Conservation (phyloP, 768 basidiomycete species). For the Guyanaporus albipodus region DNA sequence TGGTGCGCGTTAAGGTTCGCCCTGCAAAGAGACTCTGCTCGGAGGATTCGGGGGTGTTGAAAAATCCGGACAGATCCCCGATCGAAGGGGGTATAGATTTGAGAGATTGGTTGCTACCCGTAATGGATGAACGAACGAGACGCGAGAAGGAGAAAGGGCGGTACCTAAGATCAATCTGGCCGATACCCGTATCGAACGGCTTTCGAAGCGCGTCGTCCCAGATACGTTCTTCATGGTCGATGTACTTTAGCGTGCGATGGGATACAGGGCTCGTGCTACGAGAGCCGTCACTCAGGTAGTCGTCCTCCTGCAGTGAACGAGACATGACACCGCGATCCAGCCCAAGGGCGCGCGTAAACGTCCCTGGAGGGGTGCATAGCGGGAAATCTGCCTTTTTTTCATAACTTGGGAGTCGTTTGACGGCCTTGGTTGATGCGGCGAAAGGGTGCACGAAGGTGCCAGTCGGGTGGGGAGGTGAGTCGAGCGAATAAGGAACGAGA, state of each 20-base stretch:
- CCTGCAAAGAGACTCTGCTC: constrained; percentile 26
- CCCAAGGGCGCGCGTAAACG: constrained; percentile 15
- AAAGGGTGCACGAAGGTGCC: constrained; percentile 43
- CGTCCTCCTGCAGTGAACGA: constrained; percentile 26
- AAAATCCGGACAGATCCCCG: constrained; percentile 44
- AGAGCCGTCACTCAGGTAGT: constrained; percentile 15
- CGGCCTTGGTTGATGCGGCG: constrained; percentile 53
- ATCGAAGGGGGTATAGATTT: constrained; percentile 48
- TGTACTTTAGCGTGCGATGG: constrained; percentile 15
- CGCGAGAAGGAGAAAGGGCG: constrained; percentile 13
- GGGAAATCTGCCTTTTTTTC: constrained; percentile 35
- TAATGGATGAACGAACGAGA: constrained; percentile 11
- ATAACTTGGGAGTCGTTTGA: constrained; percentile 40
- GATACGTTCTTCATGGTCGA: constrained; percentile 33
- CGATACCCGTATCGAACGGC: constrained; percentile 46
- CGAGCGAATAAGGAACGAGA: constrained; percentile 26
- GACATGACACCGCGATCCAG: constrained; percentile 8
- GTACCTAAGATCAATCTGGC: constrained; percentile 55
- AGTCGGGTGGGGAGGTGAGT: constrained; percentile 27
- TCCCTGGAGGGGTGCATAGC: constrained; percentile 22
- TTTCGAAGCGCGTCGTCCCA: constrained; percentile 47
- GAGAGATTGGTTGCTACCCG: constrained; percentile 36
- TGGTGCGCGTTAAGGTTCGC: constrained; percentile 33
- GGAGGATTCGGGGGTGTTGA: constrained; percentile 37
- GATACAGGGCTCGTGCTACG: constrained; percentile 7